Conservation (phyloP, 2,329 filamentous ascomycete genomes). For the Claviceps pazoutovae region DNA sequence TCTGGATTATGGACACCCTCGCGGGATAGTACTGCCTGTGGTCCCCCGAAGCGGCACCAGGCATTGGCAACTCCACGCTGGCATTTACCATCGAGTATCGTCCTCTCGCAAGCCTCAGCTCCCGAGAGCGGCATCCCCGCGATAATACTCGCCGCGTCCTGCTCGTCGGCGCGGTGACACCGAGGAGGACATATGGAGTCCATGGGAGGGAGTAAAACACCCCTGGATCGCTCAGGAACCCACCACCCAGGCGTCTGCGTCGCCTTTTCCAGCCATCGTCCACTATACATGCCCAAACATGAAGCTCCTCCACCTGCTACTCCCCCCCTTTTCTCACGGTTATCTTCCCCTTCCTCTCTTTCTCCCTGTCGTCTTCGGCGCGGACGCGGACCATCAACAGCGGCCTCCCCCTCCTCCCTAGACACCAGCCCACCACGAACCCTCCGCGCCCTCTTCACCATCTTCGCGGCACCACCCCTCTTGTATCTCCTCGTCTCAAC, state of each 20-base stretch:
- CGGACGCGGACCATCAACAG: neutral
- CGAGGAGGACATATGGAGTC: too few relatives aligned
- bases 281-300: neutral
- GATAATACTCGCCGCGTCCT: neutral
- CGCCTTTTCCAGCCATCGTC: neutral
- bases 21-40: neutral
- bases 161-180: neutral
- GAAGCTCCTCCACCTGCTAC: neutral
- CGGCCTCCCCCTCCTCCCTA: neutral
- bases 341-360: neutral
- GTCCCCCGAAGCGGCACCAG: neutral
- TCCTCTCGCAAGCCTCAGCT: neutral
- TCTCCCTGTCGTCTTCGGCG: neutral
- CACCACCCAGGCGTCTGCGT: conserved; percentile 2
- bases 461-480: neutral
- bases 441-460: neutral
- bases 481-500: neutral
- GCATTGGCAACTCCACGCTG: neutral
- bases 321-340: neutral
- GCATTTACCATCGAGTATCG: neutral
- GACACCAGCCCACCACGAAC: too few relatives aligned
- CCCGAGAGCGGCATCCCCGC: neutral
- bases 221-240: neutral
- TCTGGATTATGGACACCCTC: neutral
- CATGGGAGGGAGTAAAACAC: neutral